phyloP scores from a whole-genome alignment of 768 basidiomycete genomes.

The Termitomyces sp. region DNA sequence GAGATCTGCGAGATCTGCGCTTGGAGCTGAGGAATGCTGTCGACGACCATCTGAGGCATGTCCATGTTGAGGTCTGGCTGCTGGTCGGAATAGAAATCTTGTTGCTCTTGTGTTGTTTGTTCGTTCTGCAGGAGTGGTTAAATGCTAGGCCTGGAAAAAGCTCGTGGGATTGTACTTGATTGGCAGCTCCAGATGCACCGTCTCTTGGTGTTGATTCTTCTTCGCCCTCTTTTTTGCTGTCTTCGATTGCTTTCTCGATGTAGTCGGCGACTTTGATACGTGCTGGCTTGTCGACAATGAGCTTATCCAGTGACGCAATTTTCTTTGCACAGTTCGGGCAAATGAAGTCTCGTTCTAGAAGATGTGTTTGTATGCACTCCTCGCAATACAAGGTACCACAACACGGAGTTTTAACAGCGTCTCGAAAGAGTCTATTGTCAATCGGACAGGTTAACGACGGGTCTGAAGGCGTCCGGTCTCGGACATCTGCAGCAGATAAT shows the following conservation, averaged over 20 bases:
- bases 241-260: slow-evolving; percentile 76
- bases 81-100: slow-evolving; percentile 71
- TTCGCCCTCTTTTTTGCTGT: slow-evolving; percentile 61
- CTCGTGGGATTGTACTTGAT: slow-evolving; percentile 27
- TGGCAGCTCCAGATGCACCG: slow-evolving; percentile 16
- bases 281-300: slow-evolving; percentile 73
- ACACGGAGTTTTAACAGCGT: slow-evolving; percentile 94
- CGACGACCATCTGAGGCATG: slow-evolving; percentile 65
- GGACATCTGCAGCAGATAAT: slow-evolving; percentile 83
- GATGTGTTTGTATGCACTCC: slow-evolving; percentile 92
- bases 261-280: slow-evolving; percentile 77
- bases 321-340: slow-evolving; percentile 90
- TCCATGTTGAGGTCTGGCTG: slow-evolving; percentile 63
- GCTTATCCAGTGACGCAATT: slow-evolving; percentile 84
- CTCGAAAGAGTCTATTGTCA: slow-evolving; percentile 89
- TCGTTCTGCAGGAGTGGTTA: slow-evolving; percentile 15
- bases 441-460: slow-evolving; percentile 79
- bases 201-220: slow-evolving; percentile 30
- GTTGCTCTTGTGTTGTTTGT: slow-evolving; percentile 34
- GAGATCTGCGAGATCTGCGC: slow-evolving; percentile 80
- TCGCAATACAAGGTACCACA: slow-evolving; percentile 91
- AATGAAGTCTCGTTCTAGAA: slow-evolving; percentile 91
- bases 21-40: slow-evolving; percentile 77
- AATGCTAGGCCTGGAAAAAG: background rate
- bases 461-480: slow-evolving; percentile 80